Evolutionary conservation across 2,329 filamentous ascomycete species (phyloP).

Genomic region (Coniochaeta pulveracea): DNA sequence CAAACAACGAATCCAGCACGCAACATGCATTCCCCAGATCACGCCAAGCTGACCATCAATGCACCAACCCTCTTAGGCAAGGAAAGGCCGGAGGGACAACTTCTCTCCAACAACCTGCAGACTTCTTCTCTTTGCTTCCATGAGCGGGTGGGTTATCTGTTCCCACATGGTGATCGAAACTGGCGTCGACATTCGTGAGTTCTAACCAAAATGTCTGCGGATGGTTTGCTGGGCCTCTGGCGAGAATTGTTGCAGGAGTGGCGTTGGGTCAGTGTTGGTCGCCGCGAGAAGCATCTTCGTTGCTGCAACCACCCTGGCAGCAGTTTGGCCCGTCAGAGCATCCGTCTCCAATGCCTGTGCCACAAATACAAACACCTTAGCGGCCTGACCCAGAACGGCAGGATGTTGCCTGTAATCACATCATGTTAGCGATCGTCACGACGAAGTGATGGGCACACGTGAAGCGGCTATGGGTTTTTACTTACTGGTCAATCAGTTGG

Average conservation of each 20-base stretch:
- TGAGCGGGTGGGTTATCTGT: no score
- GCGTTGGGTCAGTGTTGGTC: conserved; percentile 64
- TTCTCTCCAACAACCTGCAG: no score
- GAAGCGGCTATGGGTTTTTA: conserved; percentile 15
- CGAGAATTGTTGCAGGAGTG: conserved; percentile 63
- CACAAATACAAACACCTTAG: conserved; percentile 74
- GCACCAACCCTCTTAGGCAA: no score
- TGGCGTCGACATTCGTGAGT: no score
- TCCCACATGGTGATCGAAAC: no score
- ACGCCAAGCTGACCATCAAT: no score
- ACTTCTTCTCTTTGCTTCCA: no score
- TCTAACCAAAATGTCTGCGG: conserved; percentile 63
- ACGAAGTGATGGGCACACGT: background rate
- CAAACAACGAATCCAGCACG: no score
- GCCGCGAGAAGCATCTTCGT: conserved; percentile 68
- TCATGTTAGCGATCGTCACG: conserved; percentile 4
- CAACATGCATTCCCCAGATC: no score
- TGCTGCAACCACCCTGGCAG: conserved; percentile 61
- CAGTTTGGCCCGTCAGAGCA: conserved; percentile 76
- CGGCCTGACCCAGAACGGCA: conserved; percentile 63
- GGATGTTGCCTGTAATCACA: conserved; percentile 65
- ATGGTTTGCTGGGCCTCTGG: conserved; percentile 74
- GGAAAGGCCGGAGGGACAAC: no score
- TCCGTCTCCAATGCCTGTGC: conserved; percentile 85
- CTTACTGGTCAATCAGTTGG: conserved; percentile 89